Percentiles rank a stretch among this genome's conserved stretches.
phyloP scores from a whole-genome alignment of 2,329 filamentous ascomycete genomes.

The Verticillium klebahnii region DNA sequence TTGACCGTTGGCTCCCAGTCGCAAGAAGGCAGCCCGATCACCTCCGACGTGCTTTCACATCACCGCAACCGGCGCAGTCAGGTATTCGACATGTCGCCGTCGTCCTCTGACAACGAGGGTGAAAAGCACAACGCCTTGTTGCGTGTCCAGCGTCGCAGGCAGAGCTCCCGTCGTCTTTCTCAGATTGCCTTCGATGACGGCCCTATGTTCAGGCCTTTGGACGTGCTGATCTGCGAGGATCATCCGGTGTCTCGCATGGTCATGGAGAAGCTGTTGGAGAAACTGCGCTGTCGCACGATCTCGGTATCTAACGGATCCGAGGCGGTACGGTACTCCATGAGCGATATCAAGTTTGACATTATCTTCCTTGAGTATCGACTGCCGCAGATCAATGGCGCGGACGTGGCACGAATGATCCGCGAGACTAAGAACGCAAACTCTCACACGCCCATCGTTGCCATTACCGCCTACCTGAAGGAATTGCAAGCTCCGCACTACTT shows the following conservation, averaged over 20 bases:
- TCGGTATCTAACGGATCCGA: slow-evolving; percentile 87
- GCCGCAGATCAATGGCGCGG: slow-evolving; percentile 89
- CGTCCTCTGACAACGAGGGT: slow-evolving; percentile 95
- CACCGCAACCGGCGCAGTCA: slow-evolving; percentile 92
- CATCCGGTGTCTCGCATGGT: slow-evolving; percentile 95
- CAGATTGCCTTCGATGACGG: slow-evolving; percentile 82
- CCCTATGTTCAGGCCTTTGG: slow-evolving; percentile 82
- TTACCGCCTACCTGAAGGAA: slow-evolving; percentile 97
- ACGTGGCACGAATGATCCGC: slow-evolving; percentile 95
- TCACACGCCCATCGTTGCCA: slow-evolving; percentile 90
- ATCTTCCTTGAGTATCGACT: slow-evolving; percentile 98
- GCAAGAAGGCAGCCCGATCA: slow-evolving; percentile 80
- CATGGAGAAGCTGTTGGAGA: slow-evolving; percentile 98
- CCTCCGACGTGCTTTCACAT: slow-evolving; percentile 61
- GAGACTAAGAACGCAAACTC: slow-evolving; percentile 95
- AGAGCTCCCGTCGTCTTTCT: slow-evolving; percentile 90
- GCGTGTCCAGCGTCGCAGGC: slow-evolving; percentile 87
- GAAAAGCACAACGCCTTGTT: slow-evolving; percentile 86
- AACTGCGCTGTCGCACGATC: slow-evolving; percentile 89
- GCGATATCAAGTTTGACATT: slow-evolving; percentile 97
- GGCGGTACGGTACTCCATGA: slow-evolving; percentile 88
- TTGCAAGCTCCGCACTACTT: slow-evolving; percentile 94
- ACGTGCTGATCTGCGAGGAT: slow-evolving; percentile 95
- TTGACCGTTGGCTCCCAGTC: slow-evolving; percentile 92
- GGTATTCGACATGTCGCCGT: slow-evolving; percentile 93